These are phyloP conservation scores for Zanthoxylum bungeanum DNA, from an alignment of 345 rosid species.

Conservation along the genomic window DNA sequence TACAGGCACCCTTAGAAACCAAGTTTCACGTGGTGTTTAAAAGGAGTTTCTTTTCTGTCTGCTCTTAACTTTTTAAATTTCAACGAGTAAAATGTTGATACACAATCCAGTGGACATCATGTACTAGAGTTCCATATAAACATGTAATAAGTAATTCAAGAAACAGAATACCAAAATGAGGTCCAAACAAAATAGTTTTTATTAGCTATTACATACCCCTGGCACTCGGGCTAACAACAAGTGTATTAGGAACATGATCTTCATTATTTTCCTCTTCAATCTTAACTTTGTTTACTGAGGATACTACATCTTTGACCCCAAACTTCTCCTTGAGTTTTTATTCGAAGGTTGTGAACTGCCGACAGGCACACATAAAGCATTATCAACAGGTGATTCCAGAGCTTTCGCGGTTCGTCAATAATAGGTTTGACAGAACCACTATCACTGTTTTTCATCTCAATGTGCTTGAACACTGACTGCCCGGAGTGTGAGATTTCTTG, in stretches of 20 bases:
- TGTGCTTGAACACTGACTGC: slow-evolving; percentile 19
- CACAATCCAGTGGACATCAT: not conserved
- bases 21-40: not conserved
- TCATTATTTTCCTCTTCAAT: slow-evolving; percentile 44
- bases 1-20: not conserved
- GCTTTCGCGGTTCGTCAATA: slow-evolving; percentile 24
- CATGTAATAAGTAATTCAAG: not conserved
- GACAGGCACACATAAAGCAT: slow-evolving; percentile 23
- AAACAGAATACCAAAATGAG: slow-evolving; percentile 3
- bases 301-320: slow-evolving; percentile 32
- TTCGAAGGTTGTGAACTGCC: slow-evolving; percentile 34
- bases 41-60: not conserved
- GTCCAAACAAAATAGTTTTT: slow-evolving; percentile 4
- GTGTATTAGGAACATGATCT: slow-evolving; percentile 37
- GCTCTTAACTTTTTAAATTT: not conserved
- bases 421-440: slow-evolving; percentile 15
- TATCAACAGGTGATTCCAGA: slow-evolving; percentile 24
- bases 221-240: slow-evolving; percentile 31
- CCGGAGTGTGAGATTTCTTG: slow-evolving; percentile 24
- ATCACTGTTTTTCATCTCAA: slow-evolving; percentile 27
- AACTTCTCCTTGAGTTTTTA: slow-evolving; percentile 25
- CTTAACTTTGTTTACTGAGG: slow-evolving; percentile 32
- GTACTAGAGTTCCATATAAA: not conserved
- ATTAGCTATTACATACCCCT: slow-evolving; percentile 63
- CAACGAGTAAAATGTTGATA: not conserved